Base-by-base conservation (phyloP, 305 asterid species). In the Ilex paraguariensis region DNA sequence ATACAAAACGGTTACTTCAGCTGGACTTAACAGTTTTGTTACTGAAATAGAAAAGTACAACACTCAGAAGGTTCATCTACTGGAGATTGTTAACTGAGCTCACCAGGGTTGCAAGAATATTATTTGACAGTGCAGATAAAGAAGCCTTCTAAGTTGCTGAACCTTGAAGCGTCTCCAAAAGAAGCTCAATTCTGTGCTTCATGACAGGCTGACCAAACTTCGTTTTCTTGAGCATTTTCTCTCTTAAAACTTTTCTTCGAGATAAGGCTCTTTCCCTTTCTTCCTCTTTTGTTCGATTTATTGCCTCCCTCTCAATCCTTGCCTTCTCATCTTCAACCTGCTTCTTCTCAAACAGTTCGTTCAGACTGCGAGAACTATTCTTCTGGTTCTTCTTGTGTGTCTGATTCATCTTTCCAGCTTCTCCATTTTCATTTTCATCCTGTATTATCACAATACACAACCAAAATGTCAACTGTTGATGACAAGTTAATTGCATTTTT, bases 191-290 rank as follows among this genome's bases (percentile, higher is more conserved):
- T 83, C 95, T 81, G 79, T 82, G 86, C 77, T 84, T 93, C 97
- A 93, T 90, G 33, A 90, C 95, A 5, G 98, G 98, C 61, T 90
- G 97, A 61, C 98, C 98, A 0, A 81, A 82, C 77, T 63, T 84
- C 3, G 98, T 93, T 79, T 86, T 93, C 92, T 90, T 90, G 48
- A 69, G 81, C 96, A 93, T 93, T 76, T 87, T 93, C 82, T 70
- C 84, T 82, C 87, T 86, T 48, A 77, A 62, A 42, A 65, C 68
- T 78, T 64, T 90, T 70, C 98, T 79, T 61, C 80, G 77, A 60
- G 81, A 78, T 80, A 82, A 91, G n/a, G 86, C 64, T 70, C 57
- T 68, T 71, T 76, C 79, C 64, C 76, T 86, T 66, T 75, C 78
- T 63, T 81, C 86, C 64, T 81, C 77, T 71, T 76, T 85, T 32